These are phyloP conservation scores for Aaosphaeria pasadenensis DNA, from an alignment of 2,329 filamentous ascomycete species.

Conservation along the genomic window DNA sequence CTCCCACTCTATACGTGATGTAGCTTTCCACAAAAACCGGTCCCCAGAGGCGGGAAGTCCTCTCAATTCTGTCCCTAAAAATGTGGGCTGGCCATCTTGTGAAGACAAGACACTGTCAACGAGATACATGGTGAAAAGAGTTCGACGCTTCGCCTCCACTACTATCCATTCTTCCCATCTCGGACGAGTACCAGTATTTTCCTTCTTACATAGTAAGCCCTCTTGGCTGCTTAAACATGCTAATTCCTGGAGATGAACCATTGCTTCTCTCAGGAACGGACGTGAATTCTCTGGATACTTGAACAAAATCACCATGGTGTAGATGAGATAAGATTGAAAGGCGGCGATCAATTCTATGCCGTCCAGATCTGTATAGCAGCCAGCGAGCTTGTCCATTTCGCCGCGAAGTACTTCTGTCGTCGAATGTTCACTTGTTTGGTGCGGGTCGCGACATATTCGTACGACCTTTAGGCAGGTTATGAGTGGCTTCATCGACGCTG, in stretches of 20 bases:
- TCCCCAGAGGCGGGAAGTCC: constrained; percentile 36
- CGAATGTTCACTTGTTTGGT: constrained; percentile 2
- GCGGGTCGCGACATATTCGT: constrained; percentile 2
- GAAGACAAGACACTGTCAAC: constrained; percentile 51
- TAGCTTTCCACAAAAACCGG: constrained; percentile 45
- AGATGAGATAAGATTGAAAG: constrained; percentile 56
- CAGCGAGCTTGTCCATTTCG: constrained; percentile 1
- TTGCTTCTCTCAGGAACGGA: constrained; percentile 40
- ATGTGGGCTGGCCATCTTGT: constrained; percentile 45
- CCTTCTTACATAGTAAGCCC: constrained; percentile 40
- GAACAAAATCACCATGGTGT: constrained; percentile 51
- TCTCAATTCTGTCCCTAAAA: constrained; percentile 49
- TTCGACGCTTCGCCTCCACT: constrained; percentile 52
- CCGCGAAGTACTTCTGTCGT: constrained; percentile 1
- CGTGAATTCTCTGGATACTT: constrained; percentile 17
- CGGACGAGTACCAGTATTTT: constrained; percentile 40
- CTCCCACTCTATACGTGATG: constrained; percentile 41
- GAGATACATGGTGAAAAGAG: constrained; percentile 53
- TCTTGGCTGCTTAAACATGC: constrained; percentile 33
- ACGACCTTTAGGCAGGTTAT: constrained; percentile 6
- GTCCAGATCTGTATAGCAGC: constrained; percentile 5
- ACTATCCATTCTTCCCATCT: constrained; percentile 55
- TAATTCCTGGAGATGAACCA: constrained; percentile 52
- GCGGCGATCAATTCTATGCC: constrained; percentile 39
- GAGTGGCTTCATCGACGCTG: neutral